A percentile compares a stretch with the other conserved stretches of the same genome.
phyloP scores from a whole-genome alignment of 192 early-diverging fungal species.

The Entomortierella chlamydospora region DNA sequence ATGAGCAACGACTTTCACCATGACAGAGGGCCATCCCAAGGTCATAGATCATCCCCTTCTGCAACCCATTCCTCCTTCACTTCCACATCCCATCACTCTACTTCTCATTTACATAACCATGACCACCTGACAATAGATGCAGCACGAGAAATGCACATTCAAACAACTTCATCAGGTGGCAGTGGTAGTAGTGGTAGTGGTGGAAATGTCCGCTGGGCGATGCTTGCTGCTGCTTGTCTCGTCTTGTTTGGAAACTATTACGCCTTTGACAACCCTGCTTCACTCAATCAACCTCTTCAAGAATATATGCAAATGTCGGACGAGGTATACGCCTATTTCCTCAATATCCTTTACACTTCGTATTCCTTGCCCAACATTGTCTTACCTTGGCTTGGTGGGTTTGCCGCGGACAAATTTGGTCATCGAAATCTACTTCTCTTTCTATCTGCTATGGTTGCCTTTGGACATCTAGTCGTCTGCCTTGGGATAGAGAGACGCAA shows the following conservation, averaged over 20 bases:
- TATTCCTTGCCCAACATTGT: slow-evolving; percentile 78
- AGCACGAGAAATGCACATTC: not conserved
- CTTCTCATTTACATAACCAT: not conserved
- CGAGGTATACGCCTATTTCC: slow-evolving; percentile 63
- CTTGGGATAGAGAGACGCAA: slow-evolving; percentile 56
- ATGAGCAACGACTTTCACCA: slow-evolving; percentile 19
- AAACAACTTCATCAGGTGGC: not conserved
- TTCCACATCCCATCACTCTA: not conserved
- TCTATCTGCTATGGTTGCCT: slow-evolving; percentile 56
- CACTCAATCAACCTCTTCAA: slow-evolving; percentile 67
- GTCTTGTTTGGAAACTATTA: slow-evolving; percentile 70
- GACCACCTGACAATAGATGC: not conserved
- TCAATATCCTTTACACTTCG: slow-evolving; percentile 69
- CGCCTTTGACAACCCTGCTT: slow-evolving; percentile 67
- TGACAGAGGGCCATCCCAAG: slow-evolving; percentile 4
- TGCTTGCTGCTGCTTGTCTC: slow-evolving; percentile 48
- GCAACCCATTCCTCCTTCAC: not conserved
- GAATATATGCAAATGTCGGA: slow-evolving; percentile 56
- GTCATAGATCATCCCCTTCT: slow-evolving; percentile 7
- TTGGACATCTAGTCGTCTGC: slow-evolving; percentile 69
- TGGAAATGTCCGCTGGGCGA: slow-evolving; percentile 40
- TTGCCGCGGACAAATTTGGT: slow-evolving; percentile 63
- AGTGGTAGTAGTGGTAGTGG: too few species aligned
- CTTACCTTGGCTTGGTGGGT: slow-evolving; percentile 69
- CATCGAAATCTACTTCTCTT: slow-evolving; percentile 55